These are phyloP conservation scores for Didymellaceae sp. DNA, from an alignment of 2,329 filamentous ascomycete species.

Conservation along the genomic window DNA sequence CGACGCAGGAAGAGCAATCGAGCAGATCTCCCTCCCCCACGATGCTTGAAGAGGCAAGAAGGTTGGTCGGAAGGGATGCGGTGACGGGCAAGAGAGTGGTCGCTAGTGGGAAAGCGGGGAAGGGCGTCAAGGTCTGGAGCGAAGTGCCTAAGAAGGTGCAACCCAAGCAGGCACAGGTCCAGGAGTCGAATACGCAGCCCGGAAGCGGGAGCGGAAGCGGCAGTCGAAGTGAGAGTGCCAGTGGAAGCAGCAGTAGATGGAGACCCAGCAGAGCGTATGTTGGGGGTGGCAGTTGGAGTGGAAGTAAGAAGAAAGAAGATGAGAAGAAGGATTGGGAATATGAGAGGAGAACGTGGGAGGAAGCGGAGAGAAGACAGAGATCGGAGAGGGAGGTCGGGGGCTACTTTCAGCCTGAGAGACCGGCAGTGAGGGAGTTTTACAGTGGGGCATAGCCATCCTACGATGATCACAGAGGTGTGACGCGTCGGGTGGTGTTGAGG, in stretches of 20 bases:
- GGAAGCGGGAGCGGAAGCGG: too few relatives aligned
- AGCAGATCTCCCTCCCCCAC: not conserved
- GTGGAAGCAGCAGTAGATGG: too few relatives aligned
- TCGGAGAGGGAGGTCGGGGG: not conserved
- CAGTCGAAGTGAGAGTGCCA: too few relatives aligned
- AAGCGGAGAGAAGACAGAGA: not conserved
- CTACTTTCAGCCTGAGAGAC: not conserved
- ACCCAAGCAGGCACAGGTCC: not conserved
- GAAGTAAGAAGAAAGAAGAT: too few relatives aligned
- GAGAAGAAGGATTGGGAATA: too few relatives aligned
- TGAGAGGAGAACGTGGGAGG: not conserved
- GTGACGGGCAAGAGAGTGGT: conserved; percentile 1
- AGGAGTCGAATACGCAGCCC: not conserved
- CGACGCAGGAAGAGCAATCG: not conserved
- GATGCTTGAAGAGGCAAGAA: not conserved
- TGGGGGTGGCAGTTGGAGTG: too few relatives aligned
- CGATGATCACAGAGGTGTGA: not conserved
- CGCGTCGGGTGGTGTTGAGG: too few relatives aligned
- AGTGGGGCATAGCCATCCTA: too few relatives aligned
- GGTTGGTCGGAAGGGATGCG: not conserved
- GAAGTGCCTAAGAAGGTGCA: too few relatives aligned
- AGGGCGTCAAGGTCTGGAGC: not conserved
- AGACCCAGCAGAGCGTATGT: too few relatives aligned
- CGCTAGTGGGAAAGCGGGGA: not conserved
- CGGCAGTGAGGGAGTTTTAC: conserved; percentile 5